Conservation (phyloP, 2,329 filamentous ascomycete genomes). For the Aschersonia sp. region DNA sequence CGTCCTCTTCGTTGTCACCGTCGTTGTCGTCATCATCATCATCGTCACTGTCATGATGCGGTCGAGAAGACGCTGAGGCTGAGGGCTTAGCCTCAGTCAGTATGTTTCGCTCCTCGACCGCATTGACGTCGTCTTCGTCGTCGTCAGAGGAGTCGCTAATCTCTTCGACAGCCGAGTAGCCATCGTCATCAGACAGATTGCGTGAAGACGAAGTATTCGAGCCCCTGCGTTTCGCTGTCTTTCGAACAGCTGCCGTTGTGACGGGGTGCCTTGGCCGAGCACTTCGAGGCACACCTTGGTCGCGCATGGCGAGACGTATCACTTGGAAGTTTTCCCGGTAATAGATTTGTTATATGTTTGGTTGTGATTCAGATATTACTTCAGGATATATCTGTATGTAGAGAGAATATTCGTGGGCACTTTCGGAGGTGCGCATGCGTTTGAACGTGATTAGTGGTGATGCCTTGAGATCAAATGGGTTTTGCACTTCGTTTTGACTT, state of each 20-base stretch:
- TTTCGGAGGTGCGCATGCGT: too few species aligned
- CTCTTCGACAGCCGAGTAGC: slow-evolving; percentile 64
- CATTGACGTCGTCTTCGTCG: slow-evolving; percentile 64
- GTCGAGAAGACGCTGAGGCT: slow-evolving; percentile 32
- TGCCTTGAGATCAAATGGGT: too few species aligned
- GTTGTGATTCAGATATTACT: too few species aligned
- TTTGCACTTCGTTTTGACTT: too few species aligned
- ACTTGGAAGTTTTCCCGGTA: background rate
- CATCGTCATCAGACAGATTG: slow-evolving; percentile 54
- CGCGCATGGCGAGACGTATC: background rate
- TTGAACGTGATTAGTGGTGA: too few species aligned
- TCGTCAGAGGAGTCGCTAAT: slow-evolving; percentile 66
- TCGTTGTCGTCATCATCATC: slow-evolving; percentile 10
- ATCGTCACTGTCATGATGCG: slow-evolving; percentile 14
- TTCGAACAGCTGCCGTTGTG: slow-evolving; percentile 19
- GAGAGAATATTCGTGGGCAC: too few species aligned
- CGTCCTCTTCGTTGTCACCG: slow-evolving; percentile 9
- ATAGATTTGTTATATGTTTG: too few species aligned
- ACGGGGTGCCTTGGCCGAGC: slow-evolving; percentile 30
- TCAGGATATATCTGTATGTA: too few species aligned
- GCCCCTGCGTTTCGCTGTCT: slow-evolving; percentile 29
- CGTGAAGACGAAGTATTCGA: slow-evolving; percentile 40
- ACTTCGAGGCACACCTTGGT: slow-evolving; percentile 33
- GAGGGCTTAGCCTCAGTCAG: slow-evolving; percentile 29
- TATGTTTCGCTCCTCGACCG: slow-evolving; percentile 66